Evolutionary conservation across 2,329 filamentous ascomycete species (phyloP).

Genomic region (Ascochyta clinopodiicola): DNA sequence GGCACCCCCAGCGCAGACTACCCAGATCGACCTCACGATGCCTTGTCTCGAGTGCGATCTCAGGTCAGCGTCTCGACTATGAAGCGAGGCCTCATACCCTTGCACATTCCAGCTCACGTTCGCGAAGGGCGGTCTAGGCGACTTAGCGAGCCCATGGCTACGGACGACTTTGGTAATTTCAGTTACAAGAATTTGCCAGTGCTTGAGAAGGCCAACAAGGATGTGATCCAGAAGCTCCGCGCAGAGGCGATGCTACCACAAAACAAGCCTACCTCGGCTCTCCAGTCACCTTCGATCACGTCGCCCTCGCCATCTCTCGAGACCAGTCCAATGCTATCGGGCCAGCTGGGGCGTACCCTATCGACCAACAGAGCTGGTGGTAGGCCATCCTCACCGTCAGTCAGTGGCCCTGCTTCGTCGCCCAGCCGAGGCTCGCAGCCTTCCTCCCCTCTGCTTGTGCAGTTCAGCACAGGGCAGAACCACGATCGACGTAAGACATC

Average conservation of each 20-base stretch:
- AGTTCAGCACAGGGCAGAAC: conserved; percentile 86
- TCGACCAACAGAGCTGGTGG: conserved; percentile 77
- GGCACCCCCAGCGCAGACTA: conserved; percentile 77
- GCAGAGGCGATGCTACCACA: conserved; percentile 84
- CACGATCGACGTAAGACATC: conserved; percentile 90
- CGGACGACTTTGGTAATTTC: conserved; percentile 96
- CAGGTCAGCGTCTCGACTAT: conserved; percentile 81
- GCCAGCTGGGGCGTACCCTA: conserved; percentile 79
- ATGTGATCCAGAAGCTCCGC: conserved; percentile 94
- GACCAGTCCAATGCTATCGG: conserved; percentile 81
- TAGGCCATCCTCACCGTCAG: conserved; percentile 84
- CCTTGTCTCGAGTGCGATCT: conserved; percentile 84
- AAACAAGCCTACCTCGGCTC: conserved; percentile 55
- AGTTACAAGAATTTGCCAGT: conserved; percentile 97
- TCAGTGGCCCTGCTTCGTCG: conserved; percentile 82
- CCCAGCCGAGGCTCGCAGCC: conserved; percentile 84
- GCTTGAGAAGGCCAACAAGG: conserved; percentile 97
- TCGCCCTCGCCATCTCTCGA: conserved; percentile 75
- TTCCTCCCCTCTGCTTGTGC: conserved; percentile 91
- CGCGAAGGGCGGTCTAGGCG: conserved; percentile 86
- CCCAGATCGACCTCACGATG: conserved; percentile 90
- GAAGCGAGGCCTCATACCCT: conserved; percentile 90
- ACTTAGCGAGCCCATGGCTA: conserved; percentile 85
- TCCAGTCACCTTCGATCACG: conserved; percentile 50
- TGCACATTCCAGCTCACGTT: conserved; percentile 96